A percentile compares a stretch with the other conserved stretches of the same genome.
Conservation (phyloP, 2,329 filamentous ascomycete genomes). For the Claviceps monticola region DNA sequence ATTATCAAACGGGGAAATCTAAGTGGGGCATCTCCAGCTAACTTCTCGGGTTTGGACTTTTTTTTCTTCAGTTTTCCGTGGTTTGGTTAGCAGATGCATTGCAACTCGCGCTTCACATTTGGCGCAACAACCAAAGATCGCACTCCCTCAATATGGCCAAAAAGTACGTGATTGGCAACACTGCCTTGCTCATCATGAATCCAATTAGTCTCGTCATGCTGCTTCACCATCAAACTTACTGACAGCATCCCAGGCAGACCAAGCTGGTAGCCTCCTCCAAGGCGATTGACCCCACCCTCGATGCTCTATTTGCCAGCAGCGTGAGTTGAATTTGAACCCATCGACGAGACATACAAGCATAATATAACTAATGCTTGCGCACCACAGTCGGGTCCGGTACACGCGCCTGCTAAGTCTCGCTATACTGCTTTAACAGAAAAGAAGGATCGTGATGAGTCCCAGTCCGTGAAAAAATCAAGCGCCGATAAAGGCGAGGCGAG, state of each 20-base stretch:
- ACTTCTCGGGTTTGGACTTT: conserved; percentile 1
- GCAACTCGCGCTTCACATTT: neutral
- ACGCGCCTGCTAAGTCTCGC: conserved; percentile 29
- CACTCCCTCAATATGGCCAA: conserved; percentile 9
- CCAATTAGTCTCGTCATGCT: neutral
- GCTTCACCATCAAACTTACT: conserved; percentile 8
- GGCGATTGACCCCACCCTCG: conserved; percentile 53
- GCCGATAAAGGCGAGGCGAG: conserved; percentile 15
- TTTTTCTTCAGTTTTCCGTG: neutral
- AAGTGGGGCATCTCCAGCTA: neutral
- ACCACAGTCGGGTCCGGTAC: conserved; percentile 36
- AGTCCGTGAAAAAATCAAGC: conserved; percentile 11
- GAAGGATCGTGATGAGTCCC: conserved; percentile 13
- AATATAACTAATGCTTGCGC: neutral
- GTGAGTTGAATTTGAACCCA: conserved; percentile 34
- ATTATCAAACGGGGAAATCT: neutral
- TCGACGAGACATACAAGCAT: neutral
- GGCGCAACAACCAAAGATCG: neutral
- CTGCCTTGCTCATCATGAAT: neutral
- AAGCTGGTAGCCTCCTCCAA: conserved; percentile 32
- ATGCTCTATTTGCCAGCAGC: conserved; percentile 58
- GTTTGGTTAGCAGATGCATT: neutral
- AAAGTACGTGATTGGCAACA: conserved; percentile 8
- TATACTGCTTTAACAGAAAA: conserved; percentile 26
- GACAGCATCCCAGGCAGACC: conserved; percentile 19